A percentile compares a stretch with the other conserved stretches of the same genome.
Conservation (phyloP, 1,284 basidiomycete species). For the Boletus putidus region DNA sequence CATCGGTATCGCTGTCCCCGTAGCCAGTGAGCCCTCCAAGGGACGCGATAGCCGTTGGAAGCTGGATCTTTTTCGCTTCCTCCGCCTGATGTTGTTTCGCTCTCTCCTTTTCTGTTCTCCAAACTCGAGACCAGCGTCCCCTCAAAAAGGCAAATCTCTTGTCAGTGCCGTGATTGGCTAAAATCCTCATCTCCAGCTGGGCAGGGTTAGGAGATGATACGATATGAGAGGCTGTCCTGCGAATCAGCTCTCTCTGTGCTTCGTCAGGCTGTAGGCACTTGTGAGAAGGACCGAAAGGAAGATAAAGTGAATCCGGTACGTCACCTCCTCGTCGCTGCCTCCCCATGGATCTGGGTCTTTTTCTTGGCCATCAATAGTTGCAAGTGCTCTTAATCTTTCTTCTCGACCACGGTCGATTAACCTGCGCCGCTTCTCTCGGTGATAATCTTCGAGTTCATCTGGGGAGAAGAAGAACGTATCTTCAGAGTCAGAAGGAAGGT, state of each 20-base stretch:
- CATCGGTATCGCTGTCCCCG: conserved; percentile 53
- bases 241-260: conserved; percentile 65
- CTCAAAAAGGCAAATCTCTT: conserved; percentile 74
- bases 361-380: conserved; percentile 44
- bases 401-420: conserved; percentile 61
- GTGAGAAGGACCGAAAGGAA: conserved; percentile 19
- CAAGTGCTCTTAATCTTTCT: conserved; percentile 61
- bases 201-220: conserved; percentile 69
- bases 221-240: conserved; percentile 70
- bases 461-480: conserved; percentile 76
- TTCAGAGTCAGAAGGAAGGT: conserved; percentile 79
- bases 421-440: conserved; percentile 61
- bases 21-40: conserved; percentile 59
- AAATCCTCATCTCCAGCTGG: conserved; percentile 82
- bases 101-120: conserved; percentile 54
- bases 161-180: conserved; percentile 77
- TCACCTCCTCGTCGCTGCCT: conserved; percentile 72
- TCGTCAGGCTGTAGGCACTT: conserved; percentile 59
- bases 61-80: conserved; percentile 15
- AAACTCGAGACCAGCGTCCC: conserved; percentile 67
- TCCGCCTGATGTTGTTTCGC: conserved; percentile 33
- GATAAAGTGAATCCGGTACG: background rate
- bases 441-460: conserved; percentile 65
- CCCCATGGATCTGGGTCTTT: conserved; percentile 59
- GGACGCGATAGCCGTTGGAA: conserved; percentile 24